phyloP scores from a whole-genome alignment of 75 land plant genomes.

The Selaginella tamariscina region DNA sequence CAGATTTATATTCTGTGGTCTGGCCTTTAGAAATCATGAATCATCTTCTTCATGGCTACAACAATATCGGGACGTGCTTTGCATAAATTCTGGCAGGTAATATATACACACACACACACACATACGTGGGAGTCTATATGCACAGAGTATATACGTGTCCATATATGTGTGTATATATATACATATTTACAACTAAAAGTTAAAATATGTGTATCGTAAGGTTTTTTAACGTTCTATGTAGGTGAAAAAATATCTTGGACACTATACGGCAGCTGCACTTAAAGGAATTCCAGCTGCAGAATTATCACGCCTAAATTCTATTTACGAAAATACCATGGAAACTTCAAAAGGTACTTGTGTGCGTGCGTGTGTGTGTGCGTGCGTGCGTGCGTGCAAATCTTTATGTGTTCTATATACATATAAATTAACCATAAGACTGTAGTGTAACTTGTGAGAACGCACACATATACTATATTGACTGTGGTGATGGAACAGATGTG shows the following conservation, averaged over 20 bases:
- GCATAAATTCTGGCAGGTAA: constrained; percentile 93
- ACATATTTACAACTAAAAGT: too few species aligned
- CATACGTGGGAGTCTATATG: too few species aligned
- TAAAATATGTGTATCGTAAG: background rate
- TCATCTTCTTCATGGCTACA: background rate
- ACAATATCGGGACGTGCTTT: constrained; percentile 53
- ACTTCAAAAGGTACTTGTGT: too few species aligned
- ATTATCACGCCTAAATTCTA: constrained; percentile 31
- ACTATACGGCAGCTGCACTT: constrained; percentile 53
- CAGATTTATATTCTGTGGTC: constrained; percentile 57
- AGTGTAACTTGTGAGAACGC: too few species aligned
- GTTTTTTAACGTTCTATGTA: constrained; percentile 16
- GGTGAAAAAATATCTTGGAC: constrained; percentile 83
- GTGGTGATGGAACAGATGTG: constrained; percentile 13
- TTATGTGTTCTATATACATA: too few species aligned
- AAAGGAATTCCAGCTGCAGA: constrained; percentile 67
- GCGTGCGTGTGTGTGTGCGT: too few species aligned
- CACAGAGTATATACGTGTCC: too few species aligned
- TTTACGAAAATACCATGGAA: constrained; percentile 43
- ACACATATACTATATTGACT: too few species aligned
- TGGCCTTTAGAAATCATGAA: background rate
- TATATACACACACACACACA: too few species aligned
- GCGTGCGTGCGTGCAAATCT: too few species aligned
- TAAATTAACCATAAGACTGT: too few species aligned
- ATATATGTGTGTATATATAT: too few species aligned